phyloP scores from a whole-genome alignment of 306 rosid genomes.

The Prunus campanulata region DNA sequence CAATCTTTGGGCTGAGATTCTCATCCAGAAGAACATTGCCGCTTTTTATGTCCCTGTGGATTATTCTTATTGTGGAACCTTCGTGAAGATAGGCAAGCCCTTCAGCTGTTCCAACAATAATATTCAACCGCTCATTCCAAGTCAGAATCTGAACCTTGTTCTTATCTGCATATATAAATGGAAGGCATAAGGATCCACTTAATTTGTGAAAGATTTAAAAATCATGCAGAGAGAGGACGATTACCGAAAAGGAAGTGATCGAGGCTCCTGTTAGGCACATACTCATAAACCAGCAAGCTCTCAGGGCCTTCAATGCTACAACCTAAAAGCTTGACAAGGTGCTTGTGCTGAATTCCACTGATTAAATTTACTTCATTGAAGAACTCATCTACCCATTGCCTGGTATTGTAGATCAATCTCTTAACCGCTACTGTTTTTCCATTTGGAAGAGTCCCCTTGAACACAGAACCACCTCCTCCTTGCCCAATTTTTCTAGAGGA shows the following conservation, averaged over 20 bases:
- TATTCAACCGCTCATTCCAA: constrained; percentile 67
- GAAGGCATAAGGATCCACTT: neutral
- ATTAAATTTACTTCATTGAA: constrained; percentile 90
- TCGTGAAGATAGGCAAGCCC: constrained; percentile 88
- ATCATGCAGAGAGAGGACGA: constrained; percentile 5
- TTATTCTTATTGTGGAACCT: constrained; percentile 60
- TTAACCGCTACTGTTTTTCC: constrained; percentile 72
- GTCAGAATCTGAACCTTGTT: constrained; percentile 54
- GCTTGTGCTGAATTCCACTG: constrained; percentile 72
- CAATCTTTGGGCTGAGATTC: constrained; percentile 68
- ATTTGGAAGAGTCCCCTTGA: constrained; percentile 65
- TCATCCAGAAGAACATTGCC: constrained; percentile 87
- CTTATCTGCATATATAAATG: constrained; percentile 42
- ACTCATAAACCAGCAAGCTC: constrained; percentile 85
- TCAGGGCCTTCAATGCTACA: constrained; percentile 98
- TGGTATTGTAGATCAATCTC: constrained; percentile 79
- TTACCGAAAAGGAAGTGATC: constrained; percentile 79
- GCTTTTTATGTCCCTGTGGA: constrained; percentile 89
- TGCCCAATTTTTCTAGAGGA: constrained; percentile 69
- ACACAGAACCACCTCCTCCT: constrained; percentile 91
- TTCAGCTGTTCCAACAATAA: constrained; percentile 74
- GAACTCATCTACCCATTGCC: constrained; percentile 94
- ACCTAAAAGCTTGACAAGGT: constrained; percentile 76
- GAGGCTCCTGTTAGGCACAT: constrained; percentile 61
- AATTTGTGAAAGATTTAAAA: neutral